These are phyloP conservation scores for Mucor piriformis DNA, from an alignment of 371 early-diverging fungal genomes.

Conservation along the genomic window DNA sequence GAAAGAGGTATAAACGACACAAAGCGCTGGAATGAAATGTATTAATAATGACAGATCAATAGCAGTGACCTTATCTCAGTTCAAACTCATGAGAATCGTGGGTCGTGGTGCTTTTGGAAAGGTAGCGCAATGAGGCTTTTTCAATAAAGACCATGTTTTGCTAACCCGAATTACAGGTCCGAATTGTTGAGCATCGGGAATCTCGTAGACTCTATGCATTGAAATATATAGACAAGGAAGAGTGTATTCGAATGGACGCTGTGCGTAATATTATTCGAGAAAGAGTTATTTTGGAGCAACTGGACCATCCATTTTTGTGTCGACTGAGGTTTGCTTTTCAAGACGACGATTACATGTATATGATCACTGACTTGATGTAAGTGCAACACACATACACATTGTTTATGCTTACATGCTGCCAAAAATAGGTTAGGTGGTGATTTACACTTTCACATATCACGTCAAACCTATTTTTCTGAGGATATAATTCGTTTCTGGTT, in stretches of 20 bases:
- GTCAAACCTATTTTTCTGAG: slow-evolving; percentile 67
- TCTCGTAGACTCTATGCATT: slow-evolving; percentile 73
- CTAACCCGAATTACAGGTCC: slow-evolving; percentile 52
- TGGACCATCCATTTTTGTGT: slow-evolving; percentile 80
- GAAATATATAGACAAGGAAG: slow-evolving; percentile 83
- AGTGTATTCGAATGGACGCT: slow-evolving; percentile 79
- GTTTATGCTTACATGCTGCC: neutral
- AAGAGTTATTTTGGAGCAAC: slow-evolving; percentile 75
- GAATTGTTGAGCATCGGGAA: slow-evolving; percentile 74
- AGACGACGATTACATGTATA: slow-evolving; percentile 82
- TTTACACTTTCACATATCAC: slow-evolving; percentile 75
- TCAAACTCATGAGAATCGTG: slow-evolving; percentile 68
- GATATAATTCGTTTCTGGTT: slow-evolving; percentile 76
- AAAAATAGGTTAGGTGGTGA: slow-evolving; percentile 79
- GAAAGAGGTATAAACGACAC: slow-evolving; percentile 38
- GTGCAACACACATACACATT: neutral
- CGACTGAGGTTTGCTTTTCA: slow-evolving; percentile 86
- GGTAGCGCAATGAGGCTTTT: too few species aligned
- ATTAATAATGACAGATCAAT: slow-evolving; percentile 8
- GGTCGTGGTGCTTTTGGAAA: slow-evolving; percentile 82
- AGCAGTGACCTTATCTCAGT: slow-evolving; percentile 64
- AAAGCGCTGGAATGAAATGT: neutral
- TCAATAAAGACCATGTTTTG: neutral
- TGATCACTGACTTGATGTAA: slow-evolving; percentile 87
- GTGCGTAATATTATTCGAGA: slow-evolving; percentile 80